Conservation (phyloP, 345 rosid species). For the Adansonia digitata region DNA sequence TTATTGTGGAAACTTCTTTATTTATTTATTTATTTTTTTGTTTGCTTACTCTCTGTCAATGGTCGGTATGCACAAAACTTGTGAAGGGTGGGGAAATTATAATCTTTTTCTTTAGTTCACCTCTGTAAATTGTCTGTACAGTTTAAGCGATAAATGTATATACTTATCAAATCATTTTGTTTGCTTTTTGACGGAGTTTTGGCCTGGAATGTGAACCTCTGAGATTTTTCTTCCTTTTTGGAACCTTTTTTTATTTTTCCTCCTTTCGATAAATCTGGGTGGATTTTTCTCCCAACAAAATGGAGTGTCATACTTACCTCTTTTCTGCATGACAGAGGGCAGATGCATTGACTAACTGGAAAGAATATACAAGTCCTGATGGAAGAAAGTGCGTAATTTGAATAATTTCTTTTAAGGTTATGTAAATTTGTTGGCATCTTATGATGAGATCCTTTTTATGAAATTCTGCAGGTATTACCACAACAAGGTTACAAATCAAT, state of each 20-base stretch:
- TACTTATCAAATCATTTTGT: background rate
- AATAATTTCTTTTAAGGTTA: constrained; percentile 10
- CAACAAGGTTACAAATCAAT: constrained; percentile 80
- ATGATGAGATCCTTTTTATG: constrained; percentile 19
- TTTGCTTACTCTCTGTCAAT: background rate
- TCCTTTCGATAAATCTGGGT: background rate
- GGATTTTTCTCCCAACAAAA: background rate
- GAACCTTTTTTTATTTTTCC: background rate
- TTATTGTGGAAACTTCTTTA: background rate
- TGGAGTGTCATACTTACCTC: constrained; percentile 5
- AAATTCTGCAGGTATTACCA: constrained; percentile 61
- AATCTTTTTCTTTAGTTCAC: background rate
- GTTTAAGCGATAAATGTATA: background rate
- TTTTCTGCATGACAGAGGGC: constrained; percentile 59
- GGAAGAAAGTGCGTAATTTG: constrained; percentile 70
- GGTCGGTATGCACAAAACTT: background rate
- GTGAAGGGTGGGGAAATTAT: background rate
- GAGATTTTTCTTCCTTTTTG: background rate
- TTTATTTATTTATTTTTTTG: background rate
- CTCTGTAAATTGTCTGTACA: background rate
- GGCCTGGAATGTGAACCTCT: background rate
- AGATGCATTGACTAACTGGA: constrained; percentile 95
- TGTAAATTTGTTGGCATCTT: constrained; percentile 17
- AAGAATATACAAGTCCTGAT: constrained; percentile 84
- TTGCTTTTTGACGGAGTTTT: background rate